Evolutionary conservation across 805 yeast species (phyloP), one percentile per base, ranked within the genome.

Genomic region (Saturnispora kantuleensis): DNA sequence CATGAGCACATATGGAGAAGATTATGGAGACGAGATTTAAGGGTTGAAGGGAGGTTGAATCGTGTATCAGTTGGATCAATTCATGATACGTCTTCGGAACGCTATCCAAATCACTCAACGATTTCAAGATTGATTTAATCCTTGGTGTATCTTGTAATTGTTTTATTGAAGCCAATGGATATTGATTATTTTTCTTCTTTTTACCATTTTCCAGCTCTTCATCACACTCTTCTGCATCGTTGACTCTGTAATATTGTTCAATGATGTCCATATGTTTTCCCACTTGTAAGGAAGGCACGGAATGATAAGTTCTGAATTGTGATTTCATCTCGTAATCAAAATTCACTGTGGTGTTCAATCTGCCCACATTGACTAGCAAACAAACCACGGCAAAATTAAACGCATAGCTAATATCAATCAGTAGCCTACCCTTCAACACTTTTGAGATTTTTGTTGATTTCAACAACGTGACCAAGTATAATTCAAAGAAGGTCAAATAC

Each of bases 321-420:
- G 96, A 86, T 54, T 87, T 81, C 97, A 90, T 90, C 57, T 88
- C 97, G 17, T 94, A 86, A 46, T 87, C 95, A 58, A 90, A 84
- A 64, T 90, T 90, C 42, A 90, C 81, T 2, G 97, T 90, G 2
- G 98, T 90, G 66, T 90, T 90, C 79, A 90, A 78, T 50, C 97
- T 71, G 9, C 97, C 97, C 44, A 89, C 78, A 58, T 90, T 90
- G 13, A 90, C 97, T 48, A 90, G 68, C 33, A 90, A 64, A 51
- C 96, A 87, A 17, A 64, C 53, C 10, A 63, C 57, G 9, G 60
- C 54, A 46, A 64, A 64, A 40, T 63, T 63, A 37, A 64, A 46
- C 3, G 68, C 62, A 45, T 64, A 64, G 38, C 58, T 56, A 21
- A 63, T 57, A 47, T 64, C 69, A 31, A 87, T 81, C 71, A 86